Evolutionary conservation across 2,329 filamentous ascomycete genomes (phyloP).

Genomic region (Colletotrichum falcatum): DNA sequence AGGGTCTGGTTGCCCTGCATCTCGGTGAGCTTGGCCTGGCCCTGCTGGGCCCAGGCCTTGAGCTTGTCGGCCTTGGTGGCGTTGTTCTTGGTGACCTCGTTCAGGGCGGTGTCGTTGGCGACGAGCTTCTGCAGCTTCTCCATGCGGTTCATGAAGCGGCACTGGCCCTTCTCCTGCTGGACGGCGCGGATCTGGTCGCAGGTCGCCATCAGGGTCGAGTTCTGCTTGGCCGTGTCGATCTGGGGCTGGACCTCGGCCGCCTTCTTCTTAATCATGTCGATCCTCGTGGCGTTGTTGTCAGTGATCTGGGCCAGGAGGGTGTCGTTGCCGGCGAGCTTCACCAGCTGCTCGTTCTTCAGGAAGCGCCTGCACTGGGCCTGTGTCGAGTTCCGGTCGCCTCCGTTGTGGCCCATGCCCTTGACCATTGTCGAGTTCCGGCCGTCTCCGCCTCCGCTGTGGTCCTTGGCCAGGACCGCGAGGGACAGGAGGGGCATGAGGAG

Average conservation of each 20-base stretch:
- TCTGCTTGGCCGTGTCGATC: slow-evolving; percentile 47
- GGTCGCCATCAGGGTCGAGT: slow-evolving; percentile 51
- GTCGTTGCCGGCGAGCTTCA: slow-evolving; percentile 51
- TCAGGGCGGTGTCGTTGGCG: slow-evolving; percentile 45
- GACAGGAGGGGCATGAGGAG: slow-evolving; percentile 31
- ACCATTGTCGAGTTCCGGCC: slow-evolving; percentile 45
- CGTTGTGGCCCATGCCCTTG: too few species aligned
- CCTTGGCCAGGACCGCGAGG: slow-evolving; percentile 46
- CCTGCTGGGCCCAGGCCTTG: slow-evolving; percentile 43
- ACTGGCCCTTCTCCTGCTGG: slow-evolving; percentile 46
- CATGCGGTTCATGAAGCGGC: slow-evolving; percentile 47
- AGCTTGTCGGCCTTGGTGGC: slow-evolving; percentile 46
- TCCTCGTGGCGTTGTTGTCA: slow-evolving; percentile 52
- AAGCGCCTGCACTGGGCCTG: slow-evolving; percentile 51
- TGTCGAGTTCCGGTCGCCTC: slow-evolving; percentile 43
- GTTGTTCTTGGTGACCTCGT: slow-evolving; percentile 46
- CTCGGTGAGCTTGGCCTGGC: slow-evolving; percentile 38
- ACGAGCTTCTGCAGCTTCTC: slow-evolving; percentile 45
- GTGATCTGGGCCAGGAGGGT: slow-evolving; percentile 50
- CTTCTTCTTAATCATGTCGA: slow-evolving; percentile 52
- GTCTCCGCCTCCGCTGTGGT: slow-evolving; percentile 43
- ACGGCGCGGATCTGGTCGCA: slow-evolving; percentile 51
- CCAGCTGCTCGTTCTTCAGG: slow-evolving; percentile 46
- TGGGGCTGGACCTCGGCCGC: slow-evolving; percentile 48
- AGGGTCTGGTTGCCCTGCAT: slow-evolving; percentile 33